Conservation (phyloP, 2,329 filamentous ascomycete genomes). For the Sarocladium brachiariae region DNA sequence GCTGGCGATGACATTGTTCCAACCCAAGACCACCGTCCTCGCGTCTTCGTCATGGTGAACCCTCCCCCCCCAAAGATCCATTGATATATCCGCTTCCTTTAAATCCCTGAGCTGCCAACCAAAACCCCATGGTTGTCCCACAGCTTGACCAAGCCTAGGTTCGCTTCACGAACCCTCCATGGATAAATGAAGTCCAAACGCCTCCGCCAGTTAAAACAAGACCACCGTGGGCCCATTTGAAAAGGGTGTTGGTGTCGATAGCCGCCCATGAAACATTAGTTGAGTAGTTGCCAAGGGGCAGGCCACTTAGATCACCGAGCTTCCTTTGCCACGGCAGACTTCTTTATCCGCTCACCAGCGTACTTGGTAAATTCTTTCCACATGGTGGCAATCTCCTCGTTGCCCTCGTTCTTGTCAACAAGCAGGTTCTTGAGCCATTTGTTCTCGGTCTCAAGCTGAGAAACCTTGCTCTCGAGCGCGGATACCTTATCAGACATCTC, state of each 20-base stretch:
- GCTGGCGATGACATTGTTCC: not conserved
- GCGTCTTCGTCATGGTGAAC: not conserved
- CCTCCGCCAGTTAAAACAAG: slow-evolving; percentile 3
- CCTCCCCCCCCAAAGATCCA: not conserved
- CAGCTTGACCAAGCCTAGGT: not conserved
- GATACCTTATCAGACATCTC: slow-evolving; percentile 77
- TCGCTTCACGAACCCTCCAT: not conserved
- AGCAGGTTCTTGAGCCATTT: slow-evolving; percentile 75
- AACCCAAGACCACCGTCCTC: not conserved
- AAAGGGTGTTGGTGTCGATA: not conserved
- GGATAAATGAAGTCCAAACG: slow-evolving; percentile 1
- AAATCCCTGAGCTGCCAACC: not conserved
- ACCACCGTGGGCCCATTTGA: not conserved
- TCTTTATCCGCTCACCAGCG: slow-evolving; percentile 21
- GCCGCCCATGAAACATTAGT: slow-evolving; percentile 1
- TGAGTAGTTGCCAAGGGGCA: not conserved
- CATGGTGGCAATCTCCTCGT: slow-evolving; percentile 43
- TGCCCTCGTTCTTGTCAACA: slow-evolving; percentile 70
- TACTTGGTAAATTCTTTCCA: slow-evolving; percentile 44
- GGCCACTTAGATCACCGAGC: slow-evolving; percentile 15
- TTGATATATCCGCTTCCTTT: not conserved
- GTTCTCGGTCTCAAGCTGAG: slow-evolving; percentile 76
- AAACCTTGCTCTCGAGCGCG: slow-evolving; percentile 64
- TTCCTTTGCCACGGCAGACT: slow-evolving; percentile 15
- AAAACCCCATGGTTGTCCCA: slow-evolving; percentile 1